A percentile compares a stretch with the other conserved stretches of the same genome.
Conservation (phyloP, 2,329 filamentous ascomycete genomes). For the Corynespora cassiicola region DNA sequence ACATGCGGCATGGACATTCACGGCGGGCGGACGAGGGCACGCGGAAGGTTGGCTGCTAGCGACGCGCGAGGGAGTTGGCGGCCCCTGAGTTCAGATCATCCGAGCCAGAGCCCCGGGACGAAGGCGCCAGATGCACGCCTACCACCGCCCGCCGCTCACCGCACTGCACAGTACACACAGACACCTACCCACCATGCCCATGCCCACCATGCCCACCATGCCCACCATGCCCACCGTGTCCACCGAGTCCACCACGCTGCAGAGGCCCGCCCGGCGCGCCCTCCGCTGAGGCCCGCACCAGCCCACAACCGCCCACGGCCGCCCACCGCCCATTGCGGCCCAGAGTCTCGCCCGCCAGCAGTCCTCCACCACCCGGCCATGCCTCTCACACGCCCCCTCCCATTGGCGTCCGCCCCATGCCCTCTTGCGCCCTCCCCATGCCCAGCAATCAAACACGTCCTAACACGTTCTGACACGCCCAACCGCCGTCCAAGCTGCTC, state of each 20-base stretch:
- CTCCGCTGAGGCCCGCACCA: slow-evolving; percentile 20
- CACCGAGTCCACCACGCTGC: slow-evolving; percentile 10
- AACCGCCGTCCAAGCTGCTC: no score
- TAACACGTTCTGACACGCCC: slow-evolving; percentile 23
- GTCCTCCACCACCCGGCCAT: slow-evolving; percentile 18
- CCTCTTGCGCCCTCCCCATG: slow-evolving; percentile 23
- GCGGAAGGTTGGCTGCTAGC: slow-evolving; percentile 35
- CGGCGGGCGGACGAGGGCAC: slow-evolving; percentile 40
- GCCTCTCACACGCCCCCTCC: no score
- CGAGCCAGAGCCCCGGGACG: slow-evolving; percentile 30
- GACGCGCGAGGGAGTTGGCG: slow-evolving; percentile 25
- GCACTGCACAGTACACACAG: slow-evolving; percentile 5
- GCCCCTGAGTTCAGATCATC: slow-evolving; percentile 43
- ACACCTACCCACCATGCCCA: neutral
- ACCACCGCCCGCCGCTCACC: slow-evolving; percentile 6
- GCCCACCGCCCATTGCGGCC: slow-evolving; percentile 13
- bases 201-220: neutral
- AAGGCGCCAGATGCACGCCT: neutral
- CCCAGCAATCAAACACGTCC: slow-evolving; percentile 22
- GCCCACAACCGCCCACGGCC: slow-evolving; percentile 3
- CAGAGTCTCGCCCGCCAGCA: slow-evolving; percentile 10
- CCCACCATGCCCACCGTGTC: slow-evolving; percentile 6
- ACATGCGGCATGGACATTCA: slow-evolving; percentile 25
- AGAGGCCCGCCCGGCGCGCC: slow-evolving; percentile 29
- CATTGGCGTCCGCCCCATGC: slow-evolving; percentile 23